Percentiles rank a stretch among this genome's conserved stretches.
phyloP scores from a whole-genome alignment of 208 protist species.

The Crithidia sp. region DNA sequence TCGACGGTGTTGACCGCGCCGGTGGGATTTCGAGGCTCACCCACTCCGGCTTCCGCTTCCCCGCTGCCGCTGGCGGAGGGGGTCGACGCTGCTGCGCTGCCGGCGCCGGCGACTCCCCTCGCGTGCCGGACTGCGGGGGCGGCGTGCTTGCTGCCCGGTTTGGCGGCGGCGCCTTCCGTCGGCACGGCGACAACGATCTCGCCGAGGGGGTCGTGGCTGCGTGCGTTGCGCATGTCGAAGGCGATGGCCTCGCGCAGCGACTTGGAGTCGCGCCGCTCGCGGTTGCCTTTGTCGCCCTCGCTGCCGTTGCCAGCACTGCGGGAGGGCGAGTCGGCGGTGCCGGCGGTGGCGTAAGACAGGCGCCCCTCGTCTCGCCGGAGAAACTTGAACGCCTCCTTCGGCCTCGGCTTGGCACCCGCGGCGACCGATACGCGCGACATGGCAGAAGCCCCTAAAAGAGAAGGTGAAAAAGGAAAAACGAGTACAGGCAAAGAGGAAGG shows the following conservation, averaged over 20 bases:
- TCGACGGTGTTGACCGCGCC: constrained; percentile 3
- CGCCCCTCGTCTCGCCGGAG: constrained; percentile 81
- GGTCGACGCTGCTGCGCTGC: not conserved
- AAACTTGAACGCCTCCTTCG: constrained; percentile 83
- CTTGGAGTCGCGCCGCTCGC: constrained; percentile 68
- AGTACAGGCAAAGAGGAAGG: constrained; percentile 24
- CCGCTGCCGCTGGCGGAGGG: constrained; percentile 7
- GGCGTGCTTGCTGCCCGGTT: constrained; percentile 26
- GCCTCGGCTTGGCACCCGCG: constrained; percentile 68
- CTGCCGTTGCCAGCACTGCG: constrained; percentile 20
- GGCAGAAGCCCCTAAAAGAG: constrained; percentile 7
- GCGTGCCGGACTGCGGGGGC: constrained; percentile 1
- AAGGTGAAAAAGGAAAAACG: constrained; percentile 5
- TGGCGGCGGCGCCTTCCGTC: constrained; percentile 69
- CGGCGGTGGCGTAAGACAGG: constrained; percentile 64
- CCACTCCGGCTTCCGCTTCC: constrained; percentile 44
- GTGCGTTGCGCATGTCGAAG: constrained; percentile 81
- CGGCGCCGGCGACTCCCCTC: constrained; percentile 8
- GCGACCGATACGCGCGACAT: constrained; percentile 70
- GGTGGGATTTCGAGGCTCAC: constrained; percentile 36
- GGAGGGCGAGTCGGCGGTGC: constrained; percentile 27
- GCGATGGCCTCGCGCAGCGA: constrained; percentile 85
- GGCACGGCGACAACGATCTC: constrained; percentile 86
- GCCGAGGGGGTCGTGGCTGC: constrained; percentile 75
- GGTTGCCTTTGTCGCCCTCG: constrained; percentile 18